Base-by-base conservation (phyloP, 441 rosid species). In the Theobroma grandiflorum region DNA sequence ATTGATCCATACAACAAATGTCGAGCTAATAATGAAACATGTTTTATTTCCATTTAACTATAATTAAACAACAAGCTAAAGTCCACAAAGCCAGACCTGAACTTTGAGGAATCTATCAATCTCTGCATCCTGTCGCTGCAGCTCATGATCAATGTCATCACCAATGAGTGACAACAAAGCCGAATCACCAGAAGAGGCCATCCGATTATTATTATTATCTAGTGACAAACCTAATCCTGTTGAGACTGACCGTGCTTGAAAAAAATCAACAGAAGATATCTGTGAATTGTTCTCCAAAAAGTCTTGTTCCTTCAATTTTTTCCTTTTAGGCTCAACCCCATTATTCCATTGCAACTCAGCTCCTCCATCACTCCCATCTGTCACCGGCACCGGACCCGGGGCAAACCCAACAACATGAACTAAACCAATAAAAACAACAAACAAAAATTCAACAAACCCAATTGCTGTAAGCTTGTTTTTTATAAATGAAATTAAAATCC, bases 141-240 rank as follows among this genome's bases (percentile, higher is more conserved):
- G 83, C 79, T 90, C 97, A 0, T 52, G 74, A 55, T 96, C 97
- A 78, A 96, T 81, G 37, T 92, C 95, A 22, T 94, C 94, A 14
- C 92, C 87, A 74, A 92, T 61, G 63, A 89, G 89, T 0, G 97
- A 89, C 42, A 94, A 58, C 90, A 92, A 85, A 15, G 92, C 86
- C 3, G 95, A 94, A 76, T 91, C 94, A 77, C 89, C 86, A 2
- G 94, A 87, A 71, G 95, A 91, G 58, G 91, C 90, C 33, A 86
- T 75, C 42, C 84, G 91, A 64, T 85, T 81, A 67, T 55, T 73
- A 26, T 26, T 26, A 83, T 92, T 93, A 77, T 92, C 94, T 43
- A 96, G 93, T 4, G 99, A 96, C 72, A 96, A 85, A 55, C 97
- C 97, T 76, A 96, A 85, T 40, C 99, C 99, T 37, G 98, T 93